Conservation (phyloP, 108 stramenopile species). For the Cyclotella kingstonii region DNA sequence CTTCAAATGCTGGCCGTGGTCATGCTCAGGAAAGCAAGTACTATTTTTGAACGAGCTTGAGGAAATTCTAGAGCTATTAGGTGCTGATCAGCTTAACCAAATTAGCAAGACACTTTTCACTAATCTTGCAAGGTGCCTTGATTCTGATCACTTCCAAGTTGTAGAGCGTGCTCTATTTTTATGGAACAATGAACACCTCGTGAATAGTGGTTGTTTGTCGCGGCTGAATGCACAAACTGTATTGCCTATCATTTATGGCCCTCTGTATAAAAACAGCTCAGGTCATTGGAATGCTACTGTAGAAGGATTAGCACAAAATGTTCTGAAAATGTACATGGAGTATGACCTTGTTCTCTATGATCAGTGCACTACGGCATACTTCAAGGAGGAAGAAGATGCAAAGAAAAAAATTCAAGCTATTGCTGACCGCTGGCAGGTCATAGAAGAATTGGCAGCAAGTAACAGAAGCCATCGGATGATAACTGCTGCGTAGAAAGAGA, state of each 20-base stretch:
- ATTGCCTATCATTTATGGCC: slow-evolving; percentile 93
- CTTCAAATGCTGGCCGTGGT: slow-evolving; percentile 98
- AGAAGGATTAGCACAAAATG: slow-evolving; percentile 95
- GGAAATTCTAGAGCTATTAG: slow-evolving; percentile 94
- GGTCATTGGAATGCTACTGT: slow-evolving; percentile 99
- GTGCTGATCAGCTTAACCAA: slow-evolving; percentile 88
- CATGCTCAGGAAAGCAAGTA: slow-evolving; percentile 90
- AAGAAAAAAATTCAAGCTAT: slow-evolving; percentile 79
- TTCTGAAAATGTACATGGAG: slow-evolving; percentile 95
- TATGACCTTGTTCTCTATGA: slow-evolving; percentile 88
- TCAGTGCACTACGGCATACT: slow-evolving; percentile 83
- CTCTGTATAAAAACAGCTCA: slow-evolving; percentile 87
- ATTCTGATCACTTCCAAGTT: slow-evolving; percentile 96
- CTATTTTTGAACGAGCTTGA: slow-evolving; percentile 97
- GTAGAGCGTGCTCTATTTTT: slow-evolving; percentile 96
- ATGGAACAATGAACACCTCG: slow-evolving; percentile 98
- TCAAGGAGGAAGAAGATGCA: slow-evolving; percentile 86
- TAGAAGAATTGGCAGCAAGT: slow-evolving; percentile 58
- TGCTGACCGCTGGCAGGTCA: slow-evolving; percentile 68
- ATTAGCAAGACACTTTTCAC: slow-evolving; percentile 84
- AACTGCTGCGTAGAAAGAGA: slow-evolving; percentile 21
- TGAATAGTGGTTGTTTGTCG: slow-evolving; percentile 83
- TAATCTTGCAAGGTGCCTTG: slow-evolving; percentile 90
- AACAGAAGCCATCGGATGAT: slow-evolving; percentile 45
- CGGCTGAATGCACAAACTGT: slow-evolving; percentile 87